phyloP scores from a whole-genome alignment of 371 early-diverging fungal genomes.

The Cladochytrium tenue region DNA sequence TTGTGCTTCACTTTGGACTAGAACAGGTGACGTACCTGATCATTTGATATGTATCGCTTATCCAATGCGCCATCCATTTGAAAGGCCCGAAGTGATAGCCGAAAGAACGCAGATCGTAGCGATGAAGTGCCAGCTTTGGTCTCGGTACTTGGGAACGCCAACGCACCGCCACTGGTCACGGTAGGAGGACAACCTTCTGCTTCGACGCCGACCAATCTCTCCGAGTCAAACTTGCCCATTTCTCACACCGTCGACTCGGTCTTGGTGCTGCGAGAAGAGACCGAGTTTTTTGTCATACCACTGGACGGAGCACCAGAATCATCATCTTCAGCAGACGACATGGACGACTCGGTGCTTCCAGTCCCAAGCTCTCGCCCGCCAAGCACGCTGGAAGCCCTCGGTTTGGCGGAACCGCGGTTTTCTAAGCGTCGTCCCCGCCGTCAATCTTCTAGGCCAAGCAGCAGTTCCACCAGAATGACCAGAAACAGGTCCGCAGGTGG shows the following conservation, averaged over 20 bases:
- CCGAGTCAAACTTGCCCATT: neutral
- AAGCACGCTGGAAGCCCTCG: too few species aligned
- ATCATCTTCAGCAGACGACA: neutral
- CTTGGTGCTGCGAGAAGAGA: neutral
- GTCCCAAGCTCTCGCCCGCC: neutral
- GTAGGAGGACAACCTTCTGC: too few species aligned
- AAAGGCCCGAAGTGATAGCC: too few species aligned
- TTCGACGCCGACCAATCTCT: neutral
- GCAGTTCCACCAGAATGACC: too few species aligned
- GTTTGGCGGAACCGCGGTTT: too few species aligned
- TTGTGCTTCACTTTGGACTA: neutral
- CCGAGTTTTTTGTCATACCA: neutral
- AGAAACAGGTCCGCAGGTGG: too few species aligned
- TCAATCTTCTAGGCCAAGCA: neutral
- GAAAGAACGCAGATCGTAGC: too few species aligned
- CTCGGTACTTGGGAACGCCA: neutral
- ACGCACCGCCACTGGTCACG: too few species aligned
- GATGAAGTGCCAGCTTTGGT: neutral
- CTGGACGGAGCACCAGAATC: neutral
- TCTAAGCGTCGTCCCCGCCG: neutral
- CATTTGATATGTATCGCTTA: too few species aligned
- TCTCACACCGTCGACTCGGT: neutral
- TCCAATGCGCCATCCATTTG: too few species aligned
- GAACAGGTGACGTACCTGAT: too few species aligned
- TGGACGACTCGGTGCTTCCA: neutral